Evolutionary conservation across 2,329 filamentous ascomycete species (phyloP).

Genomic region (Pyrenophora teres): DNA sequence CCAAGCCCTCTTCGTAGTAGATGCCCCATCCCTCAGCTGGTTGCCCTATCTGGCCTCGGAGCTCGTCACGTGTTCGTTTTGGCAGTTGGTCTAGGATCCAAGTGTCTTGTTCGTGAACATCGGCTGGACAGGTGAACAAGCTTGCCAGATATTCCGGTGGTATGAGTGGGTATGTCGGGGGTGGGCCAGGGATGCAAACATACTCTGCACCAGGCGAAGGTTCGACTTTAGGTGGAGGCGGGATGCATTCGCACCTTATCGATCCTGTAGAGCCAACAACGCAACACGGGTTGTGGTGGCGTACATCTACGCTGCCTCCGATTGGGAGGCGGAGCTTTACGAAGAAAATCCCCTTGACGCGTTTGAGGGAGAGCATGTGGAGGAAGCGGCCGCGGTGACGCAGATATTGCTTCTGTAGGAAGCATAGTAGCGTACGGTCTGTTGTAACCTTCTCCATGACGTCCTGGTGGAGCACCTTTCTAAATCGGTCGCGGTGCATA

Average conservation of each 20-base stretch:
- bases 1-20: constrained; percentile 31
- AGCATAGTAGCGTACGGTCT: constrained; percentile 25
- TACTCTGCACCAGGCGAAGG: constrained; percentile 31
- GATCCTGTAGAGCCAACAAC: neutral
- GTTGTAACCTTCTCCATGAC: constrained; percentile 17
- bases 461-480: constrained; percentile 26
- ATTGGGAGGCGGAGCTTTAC: constrained; percentile 25
- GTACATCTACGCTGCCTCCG: constrained; percentile 28
- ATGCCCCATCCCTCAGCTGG: constrained; percentile 39
- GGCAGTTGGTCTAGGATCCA: constrained; percentile 32
- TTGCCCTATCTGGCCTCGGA: constrained; percentile 20
- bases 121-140: constrained; percentile 22
- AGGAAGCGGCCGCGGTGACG: constrained; percentile 14
- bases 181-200: constrained; percentile 25
- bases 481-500: constrained; percentile 15
- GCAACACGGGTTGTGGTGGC: constrained; percentile 24
- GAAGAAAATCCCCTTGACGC: constrained; percentile 27
- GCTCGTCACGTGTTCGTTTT: constrained; percentile 25
- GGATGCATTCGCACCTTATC: constrained; percentile 27
- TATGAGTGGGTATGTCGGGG: constrained; percentile 26
- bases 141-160: constrained; percentile 25
- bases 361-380: constrained; percentile 17
- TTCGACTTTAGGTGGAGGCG: constrained; percentile 25
- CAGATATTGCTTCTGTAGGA: constrained; percentile 20
- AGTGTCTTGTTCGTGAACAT: constrained; percentile 21